phyloP scores from a whole-genome alignment of 352 stramenopile species.

The Pythium rishiriense region DNA sequence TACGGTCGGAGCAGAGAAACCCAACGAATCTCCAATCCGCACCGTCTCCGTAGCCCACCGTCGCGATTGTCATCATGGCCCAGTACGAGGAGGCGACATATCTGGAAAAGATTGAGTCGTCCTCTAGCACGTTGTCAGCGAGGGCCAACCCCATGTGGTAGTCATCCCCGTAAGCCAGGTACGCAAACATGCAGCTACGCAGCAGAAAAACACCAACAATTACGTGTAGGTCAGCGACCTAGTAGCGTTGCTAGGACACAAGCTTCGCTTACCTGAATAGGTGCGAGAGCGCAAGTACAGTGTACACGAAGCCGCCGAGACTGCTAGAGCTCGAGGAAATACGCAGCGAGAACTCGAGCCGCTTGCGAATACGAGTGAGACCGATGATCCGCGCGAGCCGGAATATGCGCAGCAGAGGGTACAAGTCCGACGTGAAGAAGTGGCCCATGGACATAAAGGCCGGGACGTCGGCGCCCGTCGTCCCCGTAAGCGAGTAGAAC shows the following conservation, averaged over 20 bases:
- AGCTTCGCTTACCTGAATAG: slow-evolving; percentile 52
- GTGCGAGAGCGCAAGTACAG: slow-evolving; percentile 74
- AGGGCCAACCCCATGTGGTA: slow-evolving; percentile 50
- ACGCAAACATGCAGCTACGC: slow-evolving; percentile 63
- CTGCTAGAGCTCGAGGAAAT: slow-evolving; percentile 80
- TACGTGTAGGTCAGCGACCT: neutral
- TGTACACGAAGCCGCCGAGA: slow-evolving; percentile 71
- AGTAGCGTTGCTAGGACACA: neutral
- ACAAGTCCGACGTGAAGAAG: slow-evolving; percentile 37
- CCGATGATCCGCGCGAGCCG: slow-evolving; percentile 54
- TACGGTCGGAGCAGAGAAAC: too few relatives aligned
- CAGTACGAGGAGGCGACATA: slow-evolving; percentile 86
- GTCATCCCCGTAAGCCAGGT: slow-evolving; percentile 61
- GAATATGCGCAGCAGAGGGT: slow-evolving; percentile 48
- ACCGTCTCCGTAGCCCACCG: slow-evolving; percentile 78
- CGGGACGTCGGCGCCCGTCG: slow-evolving; percentile 12
- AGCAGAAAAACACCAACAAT: neutral
- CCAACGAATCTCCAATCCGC: too few relatives aligned
- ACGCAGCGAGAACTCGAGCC: slow-evolving; percentile 71
- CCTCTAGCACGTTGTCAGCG: slow-evolving; percentile 41
- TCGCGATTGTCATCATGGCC: slow-evolving; percentile 88
- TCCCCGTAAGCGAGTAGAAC: slow-evolving; percentile 48
- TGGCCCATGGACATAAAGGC: slow-evolving; percentile 32
- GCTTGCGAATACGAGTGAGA: slow-evolving; percentile 53
- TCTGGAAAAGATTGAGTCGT: slow-evolving; percentile 53